These are phyloP conservation scores for Cardamine occulta DNA, from an alignment of 345 rosid species.

Conservation along the genomic window DNA sequence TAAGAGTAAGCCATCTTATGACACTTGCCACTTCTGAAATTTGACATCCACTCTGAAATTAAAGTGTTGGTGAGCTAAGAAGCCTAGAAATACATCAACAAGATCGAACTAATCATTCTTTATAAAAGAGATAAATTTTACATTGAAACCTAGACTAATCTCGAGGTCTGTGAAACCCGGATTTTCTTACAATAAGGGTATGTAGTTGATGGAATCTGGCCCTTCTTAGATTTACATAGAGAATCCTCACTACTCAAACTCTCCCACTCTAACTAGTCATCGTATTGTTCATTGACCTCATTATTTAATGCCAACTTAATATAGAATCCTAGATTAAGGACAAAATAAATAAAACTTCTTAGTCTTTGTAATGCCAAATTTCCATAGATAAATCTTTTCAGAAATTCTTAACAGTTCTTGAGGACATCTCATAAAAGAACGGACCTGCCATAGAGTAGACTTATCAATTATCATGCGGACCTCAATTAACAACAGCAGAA, in stretches of 20 bases:
- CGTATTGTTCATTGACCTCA: not conserved
- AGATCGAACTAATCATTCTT: not conserved
- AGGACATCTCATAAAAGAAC: constrained; percentile 16
- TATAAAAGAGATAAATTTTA: not conserved
- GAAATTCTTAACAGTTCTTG: not conserved
- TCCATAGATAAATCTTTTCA: not conserved
- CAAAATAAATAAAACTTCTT: not conserved
- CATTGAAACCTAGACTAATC: not conserved
- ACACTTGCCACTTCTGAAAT: not conserved
- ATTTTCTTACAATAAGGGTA: not conserved
- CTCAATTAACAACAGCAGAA: constrained; percentile 2
- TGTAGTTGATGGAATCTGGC: not conserved
- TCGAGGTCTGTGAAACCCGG: not conserved
- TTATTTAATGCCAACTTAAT: not conserved
- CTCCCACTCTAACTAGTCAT: not conserved
- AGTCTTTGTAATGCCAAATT: not conserved
- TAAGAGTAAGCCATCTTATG: not conserved
- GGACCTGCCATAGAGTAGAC: not conserved
- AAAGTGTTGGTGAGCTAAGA: not conserved
- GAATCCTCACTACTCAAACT: not conserved
- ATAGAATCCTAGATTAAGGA: not conserved
- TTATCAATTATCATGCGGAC: constrained; percentile 3
- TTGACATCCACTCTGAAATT: not conserved
- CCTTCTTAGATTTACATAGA: not conserved
- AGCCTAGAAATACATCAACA: not conserved